A percentile compares a stretch with the other conserved stretches of the same genome.
Evolutionary conservation across 2,329 filamentous ascomycete genomes (phyloP).

Genomic region (Claviceps arundinis): DNA sequence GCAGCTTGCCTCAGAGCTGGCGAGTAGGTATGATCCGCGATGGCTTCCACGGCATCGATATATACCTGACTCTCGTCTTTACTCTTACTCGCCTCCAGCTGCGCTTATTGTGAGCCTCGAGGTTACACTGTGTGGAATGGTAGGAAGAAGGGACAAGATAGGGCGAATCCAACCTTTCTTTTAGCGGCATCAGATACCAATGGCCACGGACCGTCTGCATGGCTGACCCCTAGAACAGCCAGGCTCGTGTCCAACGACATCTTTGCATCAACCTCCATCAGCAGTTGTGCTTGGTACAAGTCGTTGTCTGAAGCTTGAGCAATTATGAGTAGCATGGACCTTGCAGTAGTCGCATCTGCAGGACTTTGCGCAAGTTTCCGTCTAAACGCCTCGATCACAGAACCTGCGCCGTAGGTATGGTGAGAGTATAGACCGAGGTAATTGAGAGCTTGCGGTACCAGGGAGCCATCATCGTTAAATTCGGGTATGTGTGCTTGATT

Average conservation of each 20-base stretch:
- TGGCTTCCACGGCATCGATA: conserved; percentile 22
- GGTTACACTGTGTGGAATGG: not conserved
- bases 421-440: conserved; percentile 22
- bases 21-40: conserved; percentile 18
- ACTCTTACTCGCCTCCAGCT: conserved; percentile 16
- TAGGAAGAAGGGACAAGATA: not conserved
- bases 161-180: conserved; percentile 14
- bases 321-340: conserved; percentile 21
- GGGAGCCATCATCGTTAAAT: conserved; percentile 17
- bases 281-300: conserved; percentile 18
- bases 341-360: conserved; percentile 17
- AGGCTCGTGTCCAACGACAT: conserved; percentile 23
- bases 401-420: conserved; percentile 21
- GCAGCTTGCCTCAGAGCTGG: conserved; percentile 14
- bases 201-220: conserved; percentile 12
- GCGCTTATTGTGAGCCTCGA: not conserved
- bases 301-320: conserved; percentile 22
- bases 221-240: conserved; percentile 17
- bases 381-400: conserved; percentile 23
- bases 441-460: conserved; percentile 19
- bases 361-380: conserved; percentile 20
- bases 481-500: conserved; percentile 18
- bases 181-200: conserved; percentile 14
- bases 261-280: conserved; percentile 21
- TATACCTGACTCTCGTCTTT: conserved; percentile 18